phyloP scores from a whole-genome alignment of 345 rosid genomes.

The Boechera stricta region DNA sequence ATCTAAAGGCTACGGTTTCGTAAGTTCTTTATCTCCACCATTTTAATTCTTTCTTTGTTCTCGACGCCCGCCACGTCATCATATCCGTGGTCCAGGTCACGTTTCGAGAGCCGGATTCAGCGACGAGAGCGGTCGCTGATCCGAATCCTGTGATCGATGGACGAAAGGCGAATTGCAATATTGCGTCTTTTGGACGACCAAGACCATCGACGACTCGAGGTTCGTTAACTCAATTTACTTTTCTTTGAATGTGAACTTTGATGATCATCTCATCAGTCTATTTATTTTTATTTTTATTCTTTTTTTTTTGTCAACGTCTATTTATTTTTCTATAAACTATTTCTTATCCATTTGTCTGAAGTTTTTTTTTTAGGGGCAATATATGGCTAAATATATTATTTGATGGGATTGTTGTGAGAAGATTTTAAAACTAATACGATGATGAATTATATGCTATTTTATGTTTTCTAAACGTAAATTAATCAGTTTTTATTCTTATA shows the following conservation, averaged over 20 bases:
- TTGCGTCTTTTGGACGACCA: conserved; percentile 88
- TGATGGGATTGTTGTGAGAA: not conserved
- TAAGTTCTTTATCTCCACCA: conserved; percentile 49
- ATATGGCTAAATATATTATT: not conserved
- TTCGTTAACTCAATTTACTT: conserved; percentile 31
- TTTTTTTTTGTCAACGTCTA: not conserved
- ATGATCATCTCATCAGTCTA: conserved; percentile 16
- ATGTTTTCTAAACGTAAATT: not conserved
- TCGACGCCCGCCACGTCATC: conserved; percentile 9
- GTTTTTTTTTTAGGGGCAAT: no score
- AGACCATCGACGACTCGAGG: conserved; percentile 88
- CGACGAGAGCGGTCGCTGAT: conserved; percentile 75
- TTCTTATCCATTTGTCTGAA: not conserved
- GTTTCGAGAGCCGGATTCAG: conserved; percentile 89
- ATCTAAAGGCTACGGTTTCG: conserved; percentile 97
- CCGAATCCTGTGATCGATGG: conserved; percentile 90
- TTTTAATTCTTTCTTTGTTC: conserved; percentile 1
- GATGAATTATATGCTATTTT: not conserved
- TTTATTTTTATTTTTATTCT: no score
- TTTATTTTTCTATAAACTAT: not conserved
- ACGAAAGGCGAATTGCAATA: conserved; percentile 90
- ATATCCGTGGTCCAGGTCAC: conserved; percentile 61
- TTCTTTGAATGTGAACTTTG: not conserved
- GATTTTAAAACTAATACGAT: not conserved
- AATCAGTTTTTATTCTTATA: not conserved